Conservation (phyloP, 1,139 yeast species). For the Taphrina flavorubra region DNA sequence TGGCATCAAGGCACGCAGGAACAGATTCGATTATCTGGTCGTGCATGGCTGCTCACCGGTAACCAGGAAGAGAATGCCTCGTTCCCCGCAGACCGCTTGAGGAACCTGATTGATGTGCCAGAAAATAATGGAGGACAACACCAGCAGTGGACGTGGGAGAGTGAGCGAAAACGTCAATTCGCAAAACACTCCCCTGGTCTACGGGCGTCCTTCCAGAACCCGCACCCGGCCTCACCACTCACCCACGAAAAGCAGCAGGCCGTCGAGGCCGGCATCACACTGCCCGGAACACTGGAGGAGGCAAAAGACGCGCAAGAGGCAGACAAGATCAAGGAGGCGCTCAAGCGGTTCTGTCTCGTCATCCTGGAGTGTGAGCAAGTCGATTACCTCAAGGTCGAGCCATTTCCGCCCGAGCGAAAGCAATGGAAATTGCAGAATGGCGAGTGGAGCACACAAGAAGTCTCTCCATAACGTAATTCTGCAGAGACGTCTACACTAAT, state of each 20-base stretch:
- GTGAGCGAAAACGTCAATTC: conserved; percentile 34
- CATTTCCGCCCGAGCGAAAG: conserved; percentile 31
- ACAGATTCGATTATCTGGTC: conserved; percentile 38
- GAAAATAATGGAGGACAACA: background rate
- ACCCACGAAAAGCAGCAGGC: conserved; percentile 23
- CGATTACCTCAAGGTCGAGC: conserved; percentile 36
- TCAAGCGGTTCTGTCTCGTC: conserved; percentile 36
- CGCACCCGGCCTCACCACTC: conserved; percentile 31
- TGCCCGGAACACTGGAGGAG: conserved; percentile 34
- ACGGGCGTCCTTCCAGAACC: conserved; percentile 34
- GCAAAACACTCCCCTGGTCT: conserved; percentile 40
- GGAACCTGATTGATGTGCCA: background rate
- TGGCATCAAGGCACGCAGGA: conserved; percentile 41
- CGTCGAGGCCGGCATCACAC: conserved; percentile 17
- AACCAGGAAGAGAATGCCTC: conserved; percentile 17
- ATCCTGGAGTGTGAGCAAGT: conserved; percentile 30
- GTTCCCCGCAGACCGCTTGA: conserved; percentile 27
- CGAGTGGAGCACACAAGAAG: conserved; percentile 14
- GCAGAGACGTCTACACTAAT: too few relatives aligned
- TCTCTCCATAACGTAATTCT: conserved; percentile 13
- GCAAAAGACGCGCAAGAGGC: conserved; percentile 28
- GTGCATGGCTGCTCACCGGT: conserved; percentile 29
- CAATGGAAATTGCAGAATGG: conserved; percentile 25
- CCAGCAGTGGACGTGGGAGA: conserved; percentile 36
- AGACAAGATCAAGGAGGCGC: conserved; percentile 16